phyloP scores from a whole-genome alignment of 2,329 filamentous ascomycete genomes.

The Colletotrichum gigasporum region DNA sequence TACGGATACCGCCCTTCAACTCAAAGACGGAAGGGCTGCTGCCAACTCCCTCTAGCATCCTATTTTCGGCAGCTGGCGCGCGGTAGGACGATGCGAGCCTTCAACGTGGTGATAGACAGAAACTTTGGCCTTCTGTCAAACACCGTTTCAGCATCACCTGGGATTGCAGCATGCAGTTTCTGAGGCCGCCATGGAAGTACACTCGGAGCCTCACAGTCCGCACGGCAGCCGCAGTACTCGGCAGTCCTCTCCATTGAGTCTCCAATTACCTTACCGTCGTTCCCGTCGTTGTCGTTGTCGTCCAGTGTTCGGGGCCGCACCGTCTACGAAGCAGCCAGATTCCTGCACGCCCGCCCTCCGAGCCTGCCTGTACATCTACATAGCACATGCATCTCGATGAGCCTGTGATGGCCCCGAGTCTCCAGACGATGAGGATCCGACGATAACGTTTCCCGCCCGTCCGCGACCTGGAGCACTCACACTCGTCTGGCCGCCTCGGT shows the following conservation, averaged over 20 bases:
- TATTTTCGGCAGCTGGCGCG: constrained; percentile 20
- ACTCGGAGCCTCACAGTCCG: neutral
- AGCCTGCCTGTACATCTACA: no score
- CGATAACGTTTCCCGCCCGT: neutral
- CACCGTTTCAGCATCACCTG: constrained; percentile 16
- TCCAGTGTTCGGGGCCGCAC: constrained; percentile 3
- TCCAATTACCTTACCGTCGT: no score
- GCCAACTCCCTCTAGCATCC: constrained; percentile 6
- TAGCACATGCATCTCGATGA: constrained; percentile 8
- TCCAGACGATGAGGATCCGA: neutral
- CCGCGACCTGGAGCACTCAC: no score
- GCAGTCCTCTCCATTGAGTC: neutral
- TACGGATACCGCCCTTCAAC: neutral
- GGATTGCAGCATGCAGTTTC: neutral
- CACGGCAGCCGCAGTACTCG: neutral
- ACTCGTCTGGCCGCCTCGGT: neutral
- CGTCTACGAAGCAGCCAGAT: neutral
- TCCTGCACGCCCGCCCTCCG: neutral
- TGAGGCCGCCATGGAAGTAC: neutral
- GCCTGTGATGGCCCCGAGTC: neutral
- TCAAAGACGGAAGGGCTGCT: neutral
- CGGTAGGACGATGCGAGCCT: neutral
- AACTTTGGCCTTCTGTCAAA: constrained; percentile 20
- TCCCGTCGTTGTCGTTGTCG: neutral
- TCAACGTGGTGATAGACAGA: neutral